Evolutionary conservation across 2,329 filamentous ascomycete species (phyloP), one percentile per base, ranked within the genome.

Genomic region (Trichoderma guizhouense): DNA sequence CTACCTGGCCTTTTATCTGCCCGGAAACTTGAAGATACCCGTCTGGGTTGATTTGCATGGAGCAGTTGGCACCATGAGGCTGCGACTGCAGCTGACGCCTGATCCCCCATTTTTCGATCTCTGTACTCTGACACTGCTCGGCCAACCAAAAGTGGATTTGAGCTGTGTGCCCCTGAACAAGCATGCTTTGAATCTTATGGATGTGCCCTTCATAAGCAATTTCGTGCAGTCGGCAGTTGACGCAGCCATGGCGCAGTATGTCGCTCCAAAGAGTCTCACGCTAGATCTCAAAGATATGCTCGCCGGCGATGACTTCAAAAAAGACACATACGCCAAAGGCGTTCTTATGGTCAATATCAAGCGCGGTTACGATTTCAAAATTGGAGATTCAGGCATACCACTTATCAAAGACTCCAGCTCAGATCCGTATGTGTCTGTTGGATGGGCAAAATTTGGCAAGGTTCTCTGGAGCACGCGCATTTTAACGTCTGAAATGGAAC

Each of bases 91-190:
- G 77, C 85, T 94, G 1, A 92, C 90, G 2, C 91, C 92, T 0
- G 92, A 94, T 75, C 92, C 92, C 0, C 92, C 92, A 0, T 94
- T 94, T 81, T 90, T 94, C 80, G 88, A 89, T n/a, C 84, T 93
- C 5, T 92, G 90, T 77, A 94, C 92, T 1, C 77, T 93, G 72
- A 92, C 91, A 0, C 92, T 94, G 73, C 86, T 94, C 12, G 92
- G 92, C 3, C 92, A 94, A 77, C 92, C 92, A 0, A 91, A 91
- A 76, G 91, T 92, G 12, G 88, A 90, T 72, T 82, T 93, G 6
- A 90, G 90, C 11, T 94, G 92, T 75, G 86, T 91, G 3, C 92
- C 92, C 1, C 81, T 94, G 11, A 90, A 89, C 61, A 91, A 90
- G 78, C 89, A 89, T 71, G 90, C 88, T 1, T 84, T 92, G 36